A percentile compares a stretch with the other conserved stretches of the same genome.
phyloP scores from a whole-genome alignment of 495 filamentous ascomycete genomes.

The Podospora appendiculata region DNA sequence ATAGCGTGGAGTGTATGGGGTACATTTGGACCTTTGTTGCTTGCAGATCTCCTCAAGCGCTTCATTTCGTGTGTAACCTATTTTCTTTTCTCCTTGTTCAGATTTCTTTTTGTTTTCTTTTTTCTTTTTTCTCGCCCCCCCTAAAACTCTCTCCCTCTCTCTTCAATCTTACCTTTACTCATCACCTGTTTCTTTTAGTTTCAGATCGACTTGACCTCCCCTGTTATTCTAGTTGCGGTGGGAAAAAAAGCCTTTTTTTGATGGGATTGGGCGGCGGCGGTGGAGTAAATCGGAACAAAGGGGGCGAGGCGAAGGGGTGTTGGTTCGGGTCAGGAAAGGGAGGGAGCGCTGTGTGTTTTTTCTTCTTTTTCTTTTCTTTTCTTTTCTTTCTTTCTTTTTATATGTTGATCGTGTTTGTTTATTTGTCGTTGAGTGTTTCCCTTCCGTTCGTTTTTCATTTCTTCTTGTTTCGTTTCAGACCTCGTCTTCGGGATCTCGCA shows the following conservation, averaged over 20 bases:
- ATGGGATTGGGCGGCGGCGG: conserved; percentile 17
- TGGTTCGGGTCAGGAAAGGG: conserved; percentile 14
- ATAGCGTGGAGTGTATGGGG: conserved; percentile 57
- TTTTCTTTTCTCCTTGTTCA: conserved; percentile 15
- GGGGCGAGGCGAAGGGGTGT: conserved; percentile 26
- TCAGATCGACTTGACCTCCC: no score
- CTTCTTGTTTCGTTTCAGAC: no score
- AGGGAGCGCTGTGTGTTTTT: conserved; percentile 33
- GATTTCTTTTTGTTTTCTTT: conserved; percentile 17
- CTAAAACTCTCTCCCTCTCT: conserved; percentile 4
- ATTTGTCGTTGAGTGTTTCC: no score
- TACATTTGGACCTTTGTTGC: conserved; percentile 42
- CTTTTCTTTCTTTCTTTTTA: conserved; percentile 8
- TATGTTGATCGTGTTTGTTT: not conserved
- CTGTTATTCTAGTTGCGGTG: not conserved
- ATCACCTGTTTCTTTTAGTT: not conserved
- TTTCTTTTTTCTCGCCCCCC: conserved; percentile 29
- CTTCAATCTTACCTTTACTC: not conserved
- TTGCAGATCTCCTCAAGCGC: conserved; percentile 15
- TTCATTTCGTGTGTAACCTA: conserved; percentile 22
- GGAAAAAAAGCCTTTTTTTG: conserved; percentile 14
- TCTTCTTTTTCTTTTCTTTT: conserved; percentile 26
- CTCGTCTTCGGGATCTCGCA: no score
- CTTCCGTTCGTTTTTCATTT: no score
- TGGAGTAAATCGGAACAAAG: conserved; percentile 19